These are phyloP conservation scores for Paecilomyces sp. DNA, from an alignment of 2,329 filamentous ascomycete species.

Conservation along the genomic window DNA sequence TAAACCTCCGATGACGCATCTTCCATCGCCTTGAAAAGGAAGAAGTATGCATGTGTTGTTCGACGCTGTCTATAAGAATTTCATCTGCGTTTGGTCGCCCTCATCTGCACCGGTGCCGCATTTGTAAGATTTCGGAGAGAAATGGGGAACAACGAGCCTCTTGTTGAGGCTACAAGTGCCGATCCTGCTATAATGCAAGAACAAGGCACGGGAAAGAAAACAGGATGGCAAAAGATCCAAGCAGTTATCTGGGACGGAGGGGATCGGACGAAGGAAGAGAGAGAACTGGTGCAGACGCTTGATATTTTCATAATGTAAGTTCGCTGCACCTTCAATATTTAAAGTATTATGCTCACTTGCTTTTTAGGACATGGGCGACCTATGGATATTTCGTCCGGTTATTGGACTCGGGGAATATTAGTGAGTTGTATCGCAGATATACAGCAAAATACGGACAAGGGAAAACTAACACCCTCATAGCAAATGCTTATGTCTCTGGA, in stretches of 20 bases:
- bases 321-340: background rate
- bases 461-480: background rate
- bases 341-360: background rate
- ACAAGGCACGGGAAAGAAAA: background rate
- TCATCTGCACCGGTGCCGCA: background rate
- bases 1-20: background rate
- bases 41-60: background rate
- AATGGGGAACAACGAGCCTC: background rate
- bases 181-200: background rate
- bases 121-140: background rate
- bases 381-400: constrained; percentile 8
- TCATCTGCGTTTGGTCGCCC: background rate
- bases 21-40: background rate
- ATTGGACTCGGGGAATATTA: constrained; percentile 8
- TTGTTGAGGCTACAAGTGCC: background rate
- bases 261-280: constrained; percentile 7
- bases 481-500: background rate
- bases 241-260: constrained; percentile 9
- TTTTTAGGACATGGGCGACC: constrained; percentile 7
- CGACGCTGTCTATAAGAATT: background rate
- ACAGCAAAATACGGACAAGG: background rate
- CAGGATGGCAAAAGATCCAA: constrained; percentile 7
- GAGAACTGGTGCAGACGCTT: constrained; percentile 5
- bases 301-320: constrained; percentile 9
- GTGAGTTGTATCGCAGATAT: constrained; percentile 3